Base-by-base conservation (phyloP, 2,329 filamentous ascomycete genomes). In the Metarhizium rileyi region DNA sequence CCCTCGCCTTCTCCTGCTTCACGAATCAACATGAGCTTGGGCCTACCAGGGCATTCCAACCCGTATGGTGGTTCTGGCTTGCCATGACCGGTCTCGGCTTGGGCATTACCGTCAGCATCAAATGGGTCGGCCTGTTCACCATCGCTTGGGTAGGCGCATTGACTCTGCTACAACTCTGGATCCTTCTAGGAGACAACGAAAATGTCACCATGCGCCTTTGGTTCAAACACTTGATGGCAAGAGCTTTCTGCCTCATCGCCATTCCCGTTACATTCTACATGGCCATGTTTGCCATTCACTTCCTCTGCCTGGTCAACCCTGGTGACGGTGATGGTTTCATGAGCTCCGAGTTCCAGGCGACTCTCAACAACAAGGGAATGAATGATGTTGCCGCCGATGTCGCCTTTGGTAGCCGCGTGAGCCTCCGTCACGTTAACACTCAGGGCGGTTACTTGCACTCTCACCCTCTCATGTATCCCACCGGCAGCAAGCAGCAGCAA, bases 251-350 rank as follows among this genome's bases (percentile, higher is more conserved):
- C 66, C 76, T 98, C 49, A 90, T 98, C 57, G 74, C 95, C 57
- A 87, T 98, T 57, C 93, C 93, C 6, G 57, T 86, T 25, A 83
- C 81, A 33, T 95, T 98, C 71, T 98, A 98, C 73, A 84, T 96
- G 76, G 84, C 81, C 62, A 95, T 97, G 87, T 98, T 98, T 63
- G 90, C 81, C 48, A 94, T 98, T 61, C 93, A 98, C 74, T 98
- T 98, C 70, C 59, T 90, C 58, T 94, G 88, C 74, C 78, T 98
- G 40, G 80, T 85, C 52, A 98, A 98, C 70, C 93, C 93, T 26
- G 93, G 93, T 52, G 93, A 98, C 47, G 93, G 93, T 49, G 93
- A 98, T 68, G 93, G 93, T 49, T 98, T 98, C 75, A 98, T 98
- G 93, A 96, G 90, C 64, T 95, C 91, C 49, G 93, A 98, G 65